Evolutionary conservation across 2,329 filamentous ascomycete species (phyloP).

Genomic region (Cladophialophora bantiana): DNA sequence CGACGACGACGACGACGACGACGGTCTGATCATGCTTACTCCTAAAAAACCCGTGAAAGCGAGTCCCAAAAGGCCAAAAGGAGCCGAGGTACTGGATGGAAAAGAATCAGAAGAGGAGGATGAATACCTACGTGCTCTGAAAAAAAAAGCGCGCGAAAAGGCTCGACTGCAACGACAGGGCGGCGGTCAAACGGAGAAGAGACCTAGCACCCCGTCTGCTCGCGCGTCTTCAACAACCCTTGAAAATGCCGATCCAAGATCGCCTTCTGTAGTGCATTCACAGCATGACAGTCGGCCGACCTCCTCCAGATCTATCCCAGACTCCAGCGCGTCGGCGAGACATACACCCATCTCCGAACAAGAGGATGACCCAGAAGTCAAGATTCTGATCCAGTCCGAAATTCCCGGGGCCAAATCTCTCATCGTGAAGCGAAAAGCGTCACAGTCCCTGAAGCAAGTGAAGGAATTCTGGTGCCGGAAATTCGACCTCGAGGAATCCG

Average conservation of each 20-base stretch:
- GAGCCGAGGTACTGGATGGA: conserved; percentile 14
- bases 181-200: conserved; percentile 19
- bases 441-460: conserved; percentile 71
- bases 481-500: conserved; percentile 61
- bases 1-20: conserved; percentile 31
- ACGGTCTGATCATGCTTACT: conserved; percentile 25
- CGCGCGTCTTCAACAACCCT: not conserved
- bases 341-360: conserved; percentile 24
- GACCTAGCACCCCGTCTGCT: conserved; percentile 16
- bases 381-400: conserved; percentile 72
- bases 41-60: conserved; percentile 11
- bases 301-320: conserved; percentile 29
- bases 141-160: conserved; percentile 52
- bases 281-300: conserved; percentile 16
- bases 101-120: conserved; percentile 42
- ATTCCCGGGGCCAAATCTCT: conserved; percentile 68
- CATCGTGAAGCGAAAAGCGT: conserved; percentile 70
- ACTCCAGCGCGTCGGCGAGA: not conserved
- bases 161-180: conserved; percentile 43
- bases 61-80: conserved; percentile 2
- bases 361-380: conserved; percentile 59
- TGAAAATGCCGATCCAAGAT: conserved; percentile 10
- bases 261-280: conserved; percentile 4
- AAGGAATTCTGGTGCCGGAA: conserved; percentile 72
- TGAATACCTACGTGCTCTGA: conserved; percentile 53